phyloP scores from a whole-genome alignment of 371 early-diverging fungal species.

The Rhizomucor pusillus region DNA sequence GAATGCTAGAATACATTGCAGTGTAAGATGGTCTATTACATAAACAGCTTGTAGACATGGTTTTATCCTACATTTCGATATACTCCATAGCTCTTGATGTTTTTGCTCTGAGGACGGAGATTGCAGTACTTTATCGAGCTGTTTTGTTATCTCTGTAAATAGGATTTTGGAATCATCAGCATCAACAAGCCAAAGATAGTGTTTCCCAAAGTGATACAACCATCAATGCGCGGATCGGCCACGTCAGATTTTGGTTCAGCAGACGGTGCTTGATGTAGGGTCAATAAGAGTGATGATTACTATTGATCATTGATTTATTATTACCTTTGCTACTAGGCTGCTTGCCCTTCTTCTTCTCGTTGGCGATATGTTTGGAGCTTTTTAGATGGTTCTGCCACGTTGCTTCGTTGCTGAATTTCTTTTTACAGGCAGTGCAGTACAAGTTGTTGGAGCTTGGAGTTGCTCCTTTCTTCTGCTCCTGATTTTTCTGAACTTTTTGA shows the following conservation, averaged over 20 bases:
- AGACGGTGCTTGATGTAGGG: not conserved
- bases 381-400: slow-evolving; percentile 39
- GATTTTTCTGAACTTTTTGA: not conserved
- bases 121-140: no score
- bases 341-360: slow-evolving; percentile 25
- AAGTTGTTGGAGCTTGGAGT: slow-evolving; percentile 7
- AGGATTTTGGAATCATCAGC: no score
- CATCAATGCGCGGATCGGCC: not conserved
- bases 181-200: no score
- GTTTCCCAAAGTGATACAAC: not conserved
- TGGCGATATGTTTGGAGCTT: slow-evolving; percentile 46
- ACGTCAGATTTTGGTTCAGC: not conserved
- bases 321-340: slow-evolving; percentile 4
- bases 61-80: slow-evolving; percentile 2
- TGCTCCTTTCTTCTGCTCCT: slow-evolving; percentile 2
- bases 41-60: not conserved
- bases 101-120: not conserved
- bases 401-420: slow-evolving; percentile 39
- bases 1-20: not conserved
- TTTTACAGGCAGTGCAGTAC: slow-evolving; percentile 44
- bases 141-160: no score
- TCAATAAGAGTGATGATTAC: not conserved
- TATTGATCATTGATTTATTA: not conserved
- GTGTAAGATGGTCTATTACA: not conserved
- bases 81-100: not conserved